phyloP scores from a whole-genome alignment of 2,329 filamentous ascomycete genomes.

The Seiridium unicorne region DNA sequence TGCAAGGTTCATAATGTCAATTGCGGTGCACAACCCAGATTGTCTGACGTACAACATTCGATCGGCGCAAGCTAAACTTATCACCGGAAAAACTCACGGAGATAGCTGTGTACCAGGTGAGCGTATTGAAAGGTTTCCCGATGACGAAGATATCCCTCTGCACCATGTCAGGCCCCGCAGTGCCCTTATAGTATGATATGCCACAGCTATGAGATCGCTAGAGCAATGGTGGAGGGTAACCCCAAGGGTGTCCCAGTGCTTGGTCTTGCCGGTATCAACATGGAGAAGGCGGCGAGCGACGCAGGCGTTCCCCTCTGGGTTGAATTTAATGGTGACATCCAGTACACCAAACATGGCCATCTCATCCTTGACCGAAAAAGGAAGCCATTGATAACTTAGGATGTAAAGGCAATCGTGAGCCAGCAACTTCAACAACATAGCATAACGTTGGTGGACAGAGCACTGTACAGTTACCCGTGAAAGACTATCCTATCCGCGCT shows the following conservation, averaged over 20 bases:
- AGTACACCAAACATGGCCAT: constrained; percentile 19
- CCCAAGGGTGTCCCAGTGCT: constrained; percentile 21
- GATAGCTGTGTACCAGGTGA: constrained; percentile 2
- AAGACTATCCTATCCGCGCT: constrained; percentile 38
- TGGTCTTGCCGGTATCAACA: constrained; percentile 22
- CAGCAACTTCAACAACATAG: constrained; percentile 38
- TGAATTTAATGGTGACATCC: constrained; percentile 25
- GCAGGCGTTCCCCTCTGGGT: constrained; percentile 22
- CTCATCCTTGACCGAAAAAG: constrained; percentile 48
- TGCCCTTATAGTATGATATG: constrained; percentile 28
- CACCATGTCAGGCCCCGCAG: constrained; percentile 12
- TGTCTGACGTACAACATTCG: constrained; percentile 5
- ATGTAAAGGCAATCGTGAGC: constrained; percentile 37
- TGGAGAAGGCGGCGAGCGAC: constrained; percentile 21
- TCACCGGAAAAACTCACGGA: constrained; percentile 5
- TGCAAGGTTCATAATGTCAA: constrained; percentile 5
- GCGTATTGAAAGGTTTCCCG: not conserved
- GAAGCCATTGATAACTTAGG: constrained; percentile 42
- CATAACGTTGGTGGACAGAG: constrained; percentile 36
- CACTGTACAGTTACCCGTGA: constrained; percentile 34
- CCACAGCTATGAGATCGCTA: constrained; percentile 20
- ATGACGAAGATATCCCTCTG: not conserved
- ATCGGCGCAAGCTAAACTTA: constrained; percentile 3
- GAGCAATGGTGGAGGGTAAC: constrained; percentile 23
- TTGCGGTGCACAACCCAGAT: constrained; percentile 2